Base-by-base conservation (phyloP, 176 grass and related monocot genomes). In the Musa itinerans region DNA sequence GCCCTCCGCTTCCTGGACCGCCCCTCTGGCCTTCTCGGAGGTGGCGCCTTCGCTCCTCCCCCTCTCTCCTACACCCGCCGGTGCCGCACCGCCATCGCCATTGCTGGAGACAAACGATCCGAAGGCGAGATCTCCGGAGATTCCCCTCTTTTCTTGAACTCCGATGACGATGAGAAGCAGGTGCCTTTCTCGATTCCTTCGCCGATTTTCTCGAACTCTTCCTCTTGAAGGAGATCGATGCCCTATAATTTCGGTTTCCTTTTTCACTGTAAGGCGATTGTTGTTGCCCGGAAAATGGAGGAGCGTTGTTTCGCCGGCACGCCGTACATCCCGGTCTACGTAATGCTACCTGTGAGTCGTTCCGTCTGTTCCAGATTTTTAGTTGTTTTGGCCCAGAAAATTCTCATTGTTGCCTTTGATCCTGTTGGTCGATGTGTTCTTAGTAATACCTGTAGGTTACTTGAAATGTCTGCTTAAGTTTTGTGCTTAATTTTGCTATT, bases 231-330 rank as follows among this genome's bases (percentile, higher is more conserved):
- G 16, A 21, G 13, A 2, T 11, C 13, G 10, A 20, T 68, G 11
- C 5, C 13, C 34, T 8, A 43, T 8, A 16, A 15, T 68, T 11
- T 6, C 12, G 65, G 21, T 17, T 68, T 34, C 11, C 12, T 34
- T 43, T 43, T 34, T 16, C 25, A 9, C 65, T 17, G 17, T 65
- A 24, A 70, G 68, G 15, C 2, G 17, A 70, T 49, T 49, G 68
- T 72, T 34, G 29, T 63, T 53, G 13, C 62, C 50, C 86, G 72
- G 63, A 82, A 63, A 62, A 69, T 81, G 22, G 85, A 84, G 54
- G 94, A 93, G 62, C 84, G 90, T 52, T 84, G 90, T 66, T 93
- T 89, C 73, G 83, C 86, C 16, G 86, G 86, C 75, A 98, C 94
- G 81, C 80, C 90, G 69, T 91, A 85, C 74, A 62, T 98, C 3